Conservation (phyloP, 129 eudicot genomes). For the Flaveria ramosissima region DNA sequence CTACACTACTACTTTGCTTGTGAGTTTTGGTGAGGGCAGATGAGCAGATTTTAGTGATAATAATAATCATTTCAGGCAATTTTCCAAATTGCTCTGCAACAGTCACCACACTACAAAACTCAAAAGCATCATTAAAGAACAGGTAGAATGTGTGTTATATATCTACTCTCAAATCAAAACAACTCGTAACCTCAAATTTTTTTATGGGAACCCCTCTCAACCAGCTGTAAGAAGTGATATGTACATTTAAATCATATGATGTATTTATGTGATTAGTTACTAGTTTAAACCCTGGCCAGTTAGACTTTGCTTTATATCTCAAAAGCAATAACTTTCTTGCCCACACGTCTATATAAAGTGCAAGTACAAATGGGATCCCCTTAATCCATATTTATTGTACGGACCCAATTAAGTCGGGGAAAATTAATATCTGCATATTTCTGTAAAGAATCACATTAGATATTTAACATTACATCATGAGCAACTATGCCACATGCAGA, state of each 20-base stretch:
- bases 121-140: constrained; percentile 9
- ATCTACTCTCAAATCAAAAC: neutral
- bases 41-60: neutral
- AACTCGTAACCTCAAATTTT: constrained; percentile 1
- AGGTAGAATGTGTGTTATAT: neutral
- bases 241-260: neutral
- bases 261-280: constrained; percentile 5
- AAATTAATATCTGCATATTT: neutral
- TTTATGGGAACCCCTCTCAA: neutral
- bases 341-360: neutral
- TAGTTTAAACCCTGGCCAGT: neutral
- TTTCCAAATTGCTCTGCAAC: neutral
- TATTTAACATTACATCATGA: constrained; percentile 24
- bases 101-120: neutral
- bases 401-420: neutral
- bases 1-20: neutral
- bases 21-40: neutral
- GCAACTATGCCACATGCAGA: constrained; percentile 32
- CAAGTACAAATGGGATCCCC: neutral
- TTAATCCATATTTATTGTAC: neutral
- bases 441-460: constrained; percentile 19
- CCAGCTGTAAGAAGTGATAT: neutral
- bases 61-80: neutral
- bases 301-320: no score
- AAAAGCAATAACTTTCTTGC: neutral